Conservation (phyloP, 768 basidiomycete genomes). For the Amanita inopinata region DNA sequence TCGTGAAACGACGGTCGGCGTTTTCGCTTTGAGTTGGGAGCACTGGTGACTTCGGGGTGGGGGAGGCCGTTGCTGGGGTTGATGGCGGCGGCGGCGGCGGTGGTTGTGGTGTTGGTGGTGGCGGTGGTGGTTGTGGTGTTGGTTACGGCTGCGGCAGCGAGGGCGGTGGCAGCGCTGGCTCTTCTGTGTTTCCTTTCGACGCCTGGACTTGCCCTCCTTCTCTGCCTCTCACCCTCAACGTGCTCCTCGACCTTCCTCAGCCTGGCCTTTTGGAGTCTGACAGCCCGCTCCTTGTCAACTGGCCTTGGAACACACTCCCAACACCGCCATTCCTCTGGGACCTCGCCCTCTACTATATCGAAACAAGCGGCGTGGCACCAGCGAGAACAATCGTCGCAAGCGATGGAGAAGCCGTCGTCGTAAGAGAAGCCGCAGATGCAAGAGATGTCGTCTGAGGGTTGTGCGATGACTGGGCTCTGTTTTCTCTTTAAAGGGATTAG, state of each 20-base stretch:
- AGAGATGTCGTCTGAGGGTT: conserved; percentile 4
- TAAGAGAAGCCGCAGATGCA: conserved; percentile 69
- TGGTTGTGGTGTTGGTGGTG: no score
- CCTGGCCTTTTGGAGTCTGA: conserved; percentile 33
- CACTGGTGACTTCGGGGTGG: conserved; percentile 29
- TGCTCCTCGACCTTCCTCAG: conserved; percentile 22
- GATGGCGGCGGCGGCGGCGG: not conserved
- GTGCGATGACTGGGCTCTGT: not conserved
- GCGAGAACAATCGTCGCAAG: conserved; percentile 71
- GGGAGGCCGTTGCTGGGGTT: not conserved
- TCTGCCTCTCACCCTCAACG: conserved; percentile 10
- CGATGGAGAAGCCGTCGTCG: conserved; percentile 82
- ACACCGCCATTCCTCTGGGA: conserved; percentile 73
- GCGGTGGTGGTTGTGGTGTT: not conserved
- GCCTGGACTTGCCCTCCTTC: conserved; percentile 26
- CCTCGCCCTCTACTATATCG: conserved; percentile 41
- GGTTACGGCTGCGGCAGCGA: not conserved
- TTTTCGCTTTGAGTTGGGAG: conserved; percentile 19
- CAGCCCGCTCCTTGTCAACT: conserved; percentile 40
- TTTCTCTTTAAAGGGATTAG: conserved; percentile 2
- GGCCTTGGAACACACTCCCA: conserved; percentile 50
- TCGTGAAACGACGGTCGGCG: conserved; percentile 16
- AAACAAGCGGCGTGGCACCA: conserved; percentile 86
- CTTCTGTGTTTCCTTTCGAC: conserved; percentile 25
- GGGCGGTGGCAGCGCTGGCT: conserved; percentile 23